Evolutionary conservation across 1,284 basidiomycete genomes (phyloP).

Genomic region (Ustilago trichophora): DNA sequence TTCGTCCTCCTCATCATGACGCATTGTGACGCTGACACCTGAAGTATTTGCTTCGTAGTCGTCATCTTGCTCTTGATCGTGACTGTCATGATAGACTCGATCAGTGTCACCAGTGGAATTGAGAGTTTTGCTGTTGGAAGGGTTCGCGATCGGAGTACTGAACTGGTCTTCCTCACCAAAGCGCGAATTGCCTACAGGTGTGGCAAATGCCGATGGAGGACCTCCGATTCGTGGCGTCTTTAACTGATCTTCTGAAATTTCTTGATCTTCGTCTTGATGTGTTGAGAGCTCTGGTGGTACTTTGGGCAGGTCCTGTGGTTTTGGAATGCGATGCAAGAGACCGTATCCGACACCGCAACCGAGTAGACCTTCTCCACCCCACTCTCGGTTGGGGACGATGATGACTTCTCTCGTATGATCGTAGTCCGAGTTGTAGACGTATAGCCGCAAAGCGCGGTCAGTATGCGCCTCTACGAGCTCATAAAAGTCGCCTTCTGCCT

Average conservation of each 20-base stretch:
- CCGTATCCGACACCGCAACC: slow-evolving; percentile 64
- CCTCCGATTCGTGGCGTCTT: slow-evolving; percentile 30
- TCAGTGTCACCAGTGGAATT: too few species aligned
- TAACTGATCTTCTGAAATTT: slow-evolving; percentile 20
- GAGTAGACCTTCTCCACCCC: slow-evolving; percentile 63
- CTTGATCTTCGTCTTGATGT: slow-evolving; percentile 12
- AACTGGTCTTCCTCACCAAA: slow-evolving; percentile 27
- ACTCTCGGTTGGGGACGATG: slow-evolving; percentile 57
- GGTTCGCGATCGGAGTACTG: slow-evolving; percentile 26
- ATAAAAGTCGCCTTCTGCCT: slow-evolving; percentile 96
- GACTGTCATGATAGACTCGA: slow-evolving; percentile 14
- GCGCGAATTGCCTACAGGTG: slow-evolving; percentile 12
- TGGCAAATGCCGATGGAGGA: slow-evolving; percentile 21
- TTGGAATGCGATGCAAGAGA: slow-evolving; percentile 57
- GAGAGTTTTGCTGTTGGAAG: not conserved
- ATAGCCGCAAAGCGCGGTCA: slow-evolving; percentile 89
- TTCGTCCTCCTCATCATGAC: slow-evolving; percentile 49
- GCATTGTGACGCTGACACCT: slow-evolving; percentile 53
- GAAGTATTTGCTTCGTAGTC: slow-evolving; percentile 43
- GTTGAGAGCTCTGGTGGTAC: slow-evolving; percentile 30
- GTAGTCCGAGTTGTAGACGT: slow-evolving; percentile 96
- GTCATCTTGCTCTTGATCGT: slow-evolving; percentile 38
- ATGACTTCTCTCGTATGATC: slow-evolving; percentile 71
- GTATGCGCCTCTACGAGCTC: slow-evolving; percentile 92
- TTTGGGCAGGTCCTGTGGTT: slow-evolving; percentile 52